These are phyloP conservation scores for Aspergillus asperescens DNA, from an alignment of 495 filamentous ascomycete genomes.

Conservation along the genomic window DNA sequence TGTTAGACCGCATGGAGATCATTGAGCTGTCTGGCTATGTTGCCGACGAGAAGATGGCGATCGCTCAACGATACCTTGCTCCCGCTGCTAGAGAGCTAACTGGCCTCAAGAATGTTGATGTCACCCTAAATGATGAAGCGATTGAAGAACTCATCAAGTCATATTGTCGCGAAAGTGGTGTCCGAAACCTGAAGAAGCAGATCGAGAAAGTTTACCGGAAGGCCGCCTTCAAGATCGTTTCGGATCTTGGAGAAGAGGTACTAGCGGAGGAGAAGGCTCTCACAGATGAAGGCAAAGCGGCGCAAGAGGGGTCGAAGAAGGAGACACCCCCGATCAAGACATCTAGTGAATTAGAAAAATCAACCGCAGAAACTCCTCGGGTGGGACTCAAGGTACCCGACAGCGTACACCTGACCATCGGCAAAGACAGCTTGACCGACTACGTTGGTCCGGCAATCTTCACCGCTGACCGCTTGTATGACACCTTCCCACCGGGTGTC, in stretches of 20 bases:
- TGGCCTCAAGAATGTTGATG: slow-evolving; percentile 85
- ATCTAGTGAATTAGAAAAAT: slow-evolving; percentile 56
- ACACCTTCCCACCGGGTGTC: slow-evolving; percentile 90
- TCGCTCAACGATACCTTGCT: slow-evolving; percentile 87
- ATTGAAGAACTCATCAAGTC: slow-evolving; percentile 97
- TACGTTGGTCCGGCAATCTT: slow-evolving; percentile 96
- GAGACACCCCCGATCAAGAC: slow-evolving; percentile 50
- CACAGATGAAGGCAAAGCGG: slow-evolving; percentile 83
- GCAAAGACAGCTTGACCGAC: slow-evolving; percentile 88
- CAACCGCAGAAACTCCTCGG: slow-evolving; percentile 71
- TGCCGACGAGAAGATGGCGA: slow-evolving; percentile 98
- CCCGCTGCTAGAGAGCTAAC: slow-evolving; percentile 87
- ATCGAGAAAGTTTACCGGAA: slow-evolving; percentile 99
- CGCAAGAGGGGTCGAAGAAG: slow-evolving; percentile 64
- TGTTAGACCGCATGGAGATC: slow-evolving; percentile 97
- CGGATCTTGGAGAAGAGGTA: slow-evolving; percentile 84
- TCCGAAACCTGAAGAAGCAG: slow-evolving; percentile 98
- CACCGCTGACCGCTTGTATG: slow-evolving; percentile 92
- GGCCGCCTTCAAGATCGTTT: slow-evolving; percentile 92
- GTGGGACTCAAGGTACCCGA: slow-evolving; percentile 81
- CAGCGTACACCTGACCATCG: slow-evolving; percentile 78
- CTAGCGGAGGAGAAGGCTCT: slow-evolving; percentile 76
- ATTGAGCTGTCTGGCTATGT: slow-evolving; percentile 97
- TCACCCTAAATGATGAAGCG: slow-evolving; percentile 72
- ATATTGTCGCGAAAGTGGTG: slow-evolving; percentile 94